Conservation (phyloP, 164 flowering plant species). For the Tinospora cordifolia region DNA sequence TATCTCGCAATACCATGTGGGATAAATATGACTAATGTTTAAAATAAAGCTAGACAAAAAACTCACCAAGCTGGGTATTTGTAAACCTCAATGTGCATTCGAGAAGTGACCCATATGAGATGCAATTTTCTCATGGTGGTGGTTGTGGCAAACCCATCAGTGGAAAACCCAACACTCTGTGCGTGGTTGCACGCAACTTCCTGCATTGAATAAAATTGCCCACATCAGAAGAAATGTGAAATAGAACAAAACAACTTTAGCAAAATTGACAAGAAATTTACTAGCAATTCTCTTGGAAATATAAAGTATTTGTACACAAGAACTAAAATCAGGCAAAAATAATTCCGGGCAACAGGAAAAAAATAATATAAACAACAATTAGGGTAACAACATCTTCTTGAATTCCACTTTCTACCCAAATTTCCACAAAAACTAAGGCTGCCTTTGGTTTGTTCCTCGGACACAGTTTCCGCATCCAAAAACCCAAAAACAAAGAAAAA, state of each 20-base stretch:
- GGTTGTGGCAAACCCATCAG: slow-evolving; percentile 95
- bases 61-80: slow-evolving; percentile 93
- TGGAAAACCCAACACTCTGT: slow-evolving; percentile 90
- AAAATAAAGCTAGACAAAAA: slow-evolving; percentile 7
- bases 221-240: neutral
- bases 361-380: neutral
- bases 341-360: neutral
- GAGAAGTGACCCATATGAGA: slow-evolving; percentile 98
- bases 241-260: neutral
- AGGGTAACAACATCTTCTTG: neutral
- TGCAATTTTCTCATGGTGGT: slow-evolving; percentile 79
- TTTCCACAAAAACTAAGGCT: slow-evolving; percentile 3
- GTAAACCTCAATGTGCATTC: slow-evolving; percentile 96
- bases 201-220: slow-evolving; percentile 28
- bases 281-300: neutral
- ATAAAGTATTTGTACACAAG: too few species aligned
- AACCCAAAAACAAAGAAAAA: too few species aligned
- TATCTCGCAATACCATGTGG: too few species aligned
- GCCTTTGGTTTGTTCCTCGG: too few species aligned
- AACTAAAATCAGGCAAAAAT: too few species aligned
- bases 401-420: neutral
- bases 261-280: neutral
- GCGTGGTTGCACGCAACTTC: slow-evolving; percentile 97
- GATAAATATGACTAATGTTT: neutral
- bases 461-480: too few species aligned